Percentiles rank a stretch among this genome's conserved stretches.
These are phyloP conservation scores for Penicillium sp. DNA, from an alignment of 2,329 filamentous ascomycete genomes.

Conservation along the genomic window DNA sequence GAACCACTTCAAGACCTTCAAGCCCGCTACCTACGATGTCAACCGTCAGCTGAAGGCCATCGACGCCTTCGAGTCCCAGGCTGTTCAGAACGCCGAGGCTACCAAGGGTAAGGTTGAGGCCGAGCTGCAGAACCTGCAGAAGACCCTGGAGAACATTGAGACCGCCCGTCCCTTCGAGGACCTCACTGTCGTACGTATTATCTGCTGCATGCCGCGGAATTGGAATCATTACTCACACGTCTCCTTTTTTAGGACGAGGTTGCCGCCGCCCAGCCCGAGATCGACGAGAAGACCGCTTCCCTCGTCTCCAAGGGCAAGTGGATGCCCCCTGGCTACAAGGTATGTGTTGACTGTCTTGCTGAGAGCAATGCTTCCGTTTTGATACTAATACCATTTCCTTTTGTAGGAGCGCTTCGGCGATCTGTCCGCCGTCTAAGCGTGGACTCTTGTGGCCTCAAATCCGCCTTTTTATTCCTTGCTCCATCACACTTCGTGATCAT, in stretches of 20 bases:
- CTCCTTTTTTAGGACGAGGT: conserved; percentile 74
- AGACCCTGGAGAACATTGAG: conserved; percentile 97
- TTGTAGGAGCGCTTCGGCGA: conserved; percentile 97
- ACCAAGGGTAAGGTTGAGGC: conserved; percentile 95
- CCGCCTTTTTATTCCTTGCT: conserved; percentile 34
- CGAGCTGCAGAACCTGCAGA: conserved; percentile 89
- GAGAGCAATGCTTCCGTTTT: neutral
- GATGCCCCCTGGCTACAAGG: conserved; percentile 98
- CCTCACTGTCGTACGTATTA: conserved; percentile 80
- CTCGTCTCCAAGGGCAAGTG: conserved; percentile 98
- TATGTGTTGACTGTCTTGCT: conserved; percentile 47
- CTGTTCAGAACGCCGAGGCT: conserved; percentile 92
- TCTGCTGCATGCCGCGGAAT: neutral
- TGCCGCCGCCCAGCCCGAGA: conserved; percentile 87
- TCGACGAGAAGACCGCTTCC: conserved; percentile 93
- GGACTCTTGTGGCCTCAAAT: conserved; percentile 26
- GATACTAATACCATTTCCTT: conserved; percentile 20
- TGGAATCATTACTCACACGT: conserved; percentile 12
- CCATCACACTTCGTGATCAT: conserved; percentile 32
- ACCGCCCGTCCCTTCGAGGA: conserved; percentile 93
- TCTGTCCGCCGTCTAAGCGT: conserved; percentile 82
- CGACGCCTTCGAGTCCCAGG: conserved; percentile 95
- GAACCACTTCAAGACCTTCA: conserved; percentile 88
- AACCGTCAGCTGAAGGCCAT: conserved; percentile 94
- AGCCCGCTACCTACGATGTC: conserved; percentile 91